Evolutionary conservation across 345 rosid species (phyloP).

Genomic region (Arabidopsis arenosa): DNA sequence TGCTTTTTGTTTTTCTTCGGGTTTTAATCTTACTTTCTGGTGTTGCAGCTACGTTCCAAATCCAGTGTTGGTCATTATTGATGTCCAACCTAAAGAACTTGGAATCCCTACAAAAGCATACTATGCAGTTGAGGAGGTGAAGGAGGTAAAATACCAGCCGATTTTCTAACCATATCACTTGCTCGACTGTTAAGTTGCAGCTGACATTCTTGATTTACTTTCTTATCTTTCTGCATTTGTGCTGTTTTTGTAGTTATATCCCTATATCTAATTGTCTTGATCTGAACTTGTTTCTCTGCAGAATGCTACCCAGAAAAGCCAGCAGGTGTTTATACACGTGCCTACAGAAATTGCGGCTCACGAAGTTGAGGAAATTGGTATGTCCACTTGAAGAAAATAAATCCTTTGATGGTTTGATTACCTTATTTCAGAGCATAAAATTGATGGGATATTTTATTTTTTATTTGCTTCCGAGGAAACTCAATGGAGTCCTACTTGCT

Average conservation of each 20-base stretch:
- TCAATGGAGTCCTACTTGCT: background rate
- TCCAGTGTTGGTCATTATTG: slow-evolving; percentile 88
- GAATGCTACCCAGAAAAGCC: slow-evolving; percentile 96
- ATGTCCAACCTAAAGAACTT: slow-evolving; percentile 83
- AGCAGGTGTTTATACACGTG: slow-evolving; percentile 79
- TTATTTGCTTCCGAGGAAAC: background rate
- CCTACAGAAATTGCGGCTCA: slow-evolving; percentile 87
- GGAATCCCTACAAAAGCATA: slow-evolving; percentile 93
- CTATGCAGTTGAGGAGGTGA: slow-evolving; percentile 66
- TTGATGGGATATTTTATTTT: background rate
- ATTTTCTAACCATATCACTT: slow-evolving; percentile 4
- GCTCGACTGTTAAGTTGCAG: slow-evolving; percentile 6
- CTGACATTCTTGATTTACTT: background rate
- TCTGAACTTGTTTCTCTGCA: slow-evolving; percentile 28
- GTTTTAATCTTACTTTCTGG: slow-evolving; percentile 29
- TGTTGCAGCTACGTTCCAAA: slow-evolving; percentile 76
- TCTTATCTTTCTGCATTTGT: slow-evolving; percentile 7
- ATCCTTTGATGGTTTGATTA: background rate
- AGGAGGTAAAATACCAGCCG: slow-evolving; percentile 46
- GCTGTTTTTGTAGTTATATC: background rate
- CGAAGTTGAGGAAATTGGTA: slow-evolving; percentile 92
- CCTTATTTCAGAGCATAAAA: slow-evolving; percentile 18
- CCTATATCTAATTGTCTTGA: background rate
- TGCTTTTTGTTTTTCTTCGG: background rate
- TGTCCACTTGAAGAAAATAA: slow-evolving; percentile 22